Conservation (phyloP, 345 rosid genomes). For the Cardamine chenopodiifolia region DNA sequence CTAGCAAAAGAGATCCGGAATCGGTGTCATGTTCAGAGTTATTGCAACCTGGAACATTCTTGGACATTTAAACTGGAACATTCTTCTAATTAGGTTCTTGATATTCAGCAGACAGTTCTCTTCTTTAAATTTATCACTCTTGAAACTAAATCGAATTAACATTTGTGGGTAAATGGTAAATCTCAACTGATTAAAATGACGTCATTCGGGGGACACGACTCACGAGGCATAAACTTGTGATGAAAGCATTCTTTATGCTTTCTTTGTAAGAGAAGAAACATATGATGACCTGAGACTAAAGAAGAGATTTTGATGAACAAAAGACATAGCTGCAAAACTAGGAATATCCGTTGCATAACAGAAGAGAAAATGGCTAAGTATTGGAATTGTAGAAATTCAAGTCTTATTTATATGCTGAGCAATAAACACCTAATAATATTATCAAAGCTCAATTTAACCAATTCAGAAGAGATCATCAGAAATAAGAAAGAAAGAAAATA, state of each 20-base stretch:
- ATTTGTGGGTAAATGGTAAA: background rate
- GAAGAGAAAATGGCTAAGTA: conserved; percentile 17
- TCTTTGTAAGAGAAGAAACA: conserved; percentile 42
- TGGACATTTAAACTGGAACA: background rate
- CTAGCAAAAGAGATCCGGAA: conserved; percentile 14
- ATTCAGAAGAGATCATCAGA: conserved; percentile 8
- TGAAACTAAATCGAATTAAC: background rate
- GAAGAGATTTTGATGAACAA: conserved; percentile 34
- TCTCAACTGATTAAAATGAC: conserved; percentile 9
- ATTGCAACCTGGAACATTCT: conserved; percentile 11
- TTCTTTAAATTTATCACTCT: background rate
- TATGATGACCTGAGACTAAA: conserved; percentile 41
- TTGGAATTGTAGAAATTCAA: background rate
- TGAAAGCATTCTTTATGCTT: conserved; percentile 35
- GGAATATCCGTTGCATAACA: conserved; percentile 44
- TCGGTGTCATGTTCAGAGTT: conserved; percentile 18
- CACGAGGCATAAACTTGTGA: conserved; percentile 25
- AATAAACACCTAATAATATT: conserved; percentile 16
- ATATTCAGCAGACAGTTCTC: background rate
- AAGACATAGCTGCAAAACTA: conserved; percentile 44
- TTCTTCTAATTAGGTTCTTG: conserved; percentile 2
- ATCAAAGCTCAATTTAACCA: conserved; percentile 19
- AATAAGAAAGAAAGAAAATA: background rate
- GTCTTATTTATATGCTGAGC: conserved; percentile 30
- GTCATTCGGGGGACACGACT: background rate